Base-by-base conservation (phyloP, 495 filamentous ascomycete genomes). In the Podospora pseudocomata region DNA sequence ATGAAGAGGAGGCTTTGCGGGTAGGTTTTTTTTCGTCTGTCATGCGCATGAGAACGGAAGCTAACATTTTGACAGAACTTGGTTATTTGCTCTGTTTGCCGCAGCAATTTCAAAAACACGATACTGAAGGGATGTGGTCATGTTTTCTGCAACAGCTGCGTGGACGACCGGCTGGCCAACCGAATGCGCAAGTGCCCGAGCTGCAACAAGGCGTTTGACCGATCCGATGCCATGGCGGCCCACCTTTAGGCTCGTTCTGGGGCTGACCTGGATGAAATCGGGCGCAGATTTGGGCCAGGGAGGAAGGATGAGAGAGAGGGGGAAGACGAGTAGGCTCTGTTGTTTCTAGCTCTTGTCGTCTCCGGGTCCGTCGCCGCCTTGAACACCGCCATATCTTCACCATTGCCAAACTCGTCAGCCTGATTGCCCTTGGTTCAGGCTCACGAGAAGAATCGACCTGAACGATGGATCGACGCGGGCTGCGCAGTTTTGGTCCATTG, bases 111-210 rank as follows among this genome's bases (percentile, higher is more conserved):
- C 84, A 97, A 97, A 80, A 91, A 98, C 76, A 96, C 93, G 1
- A 89, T 89, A 19, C 85, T 99, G 72, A 93, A 93, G 75, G 92
- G 90, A 16, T 99, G 95, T 77, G 95, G 95, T n/a, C 95, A 99
- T 79, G 88, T 96, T 23, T 97, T 98, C 78, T 99, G 95, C 86
- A 88, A 86, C 72, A 86, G 88, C 28, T 99, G 95, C 74, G 89
- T 96, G 28, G 92, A 96, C 64, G 89, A 94, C 73, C 89, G 93
- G 63, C 87, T 96, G 63, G 83, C 85, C 9, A 95, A 94, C 67
- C 91, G 95, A 44, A 93, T 92, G 76, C 87, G 95, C 67, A 98
- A 98, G 79, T 99, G 95, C 74, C 95, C 95, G 5, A 94, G 90
- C 72, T 99, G 95, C 82, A 90, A 89, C 76, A 89, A 89, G 77